These are phyloP conservation scores for Gynostemma pentaphyllum DNA, from an alignment of 306 rosid genomes.

Conservation along the genomic window DNA sequence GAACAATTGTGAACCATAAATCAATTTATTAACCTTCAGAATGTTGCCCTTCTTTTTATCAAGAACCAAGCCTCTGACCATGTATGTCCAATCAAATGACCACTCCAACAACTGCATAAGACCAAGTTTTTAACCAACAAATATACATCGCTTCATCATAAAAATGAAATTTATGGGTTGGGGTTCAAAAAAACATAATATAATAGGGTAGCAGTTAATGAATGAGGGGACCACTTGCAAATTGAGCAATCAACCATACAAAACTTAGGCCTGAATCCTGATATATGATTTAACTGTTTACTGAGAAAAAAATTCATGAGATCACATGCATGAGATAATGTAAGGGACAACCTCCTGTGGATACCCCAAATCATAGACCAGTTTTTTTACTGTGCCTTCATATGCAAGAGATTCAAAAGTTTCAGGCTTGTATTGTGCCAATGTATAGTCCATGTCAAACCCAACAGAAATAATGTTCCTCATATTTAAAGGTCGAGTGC, in stretches of 20 bases:
- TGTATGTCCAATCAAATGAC: conserved; percentile 87
- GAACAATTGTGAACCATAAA: not conserved
- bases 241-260: too few species aligned
- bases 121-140: conserved; percentile 16
- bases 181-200: too few species aligned
- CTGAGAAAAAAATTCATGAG: too few species aligned
- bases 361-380: conserved; percentile 82
- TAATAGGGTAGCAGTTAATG: too few species aligned
- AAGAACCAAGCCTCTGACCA: conserved; percentile 98
- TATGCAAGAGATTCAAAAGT: conserved; percentile 95
- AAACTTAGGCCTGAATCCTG: too few species aligned
- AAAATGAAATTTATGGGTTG: too few species aligned
- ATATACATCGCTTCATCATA: too few species aligned
- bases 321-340: too few species aligned
- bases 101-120: conserved; percentile 64
- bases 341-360: conserved; percentile 62
- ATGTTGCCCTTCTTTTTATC: conserved; percentile 96
- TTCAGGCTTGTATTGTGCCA: conserved; percentile 95
- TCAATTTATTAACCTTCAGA: conserved; percentile 56
- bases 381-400: conserved; percentile 77
- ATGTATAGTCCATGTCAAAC: conserved; percentile 97
- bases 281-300: too few species aligned
- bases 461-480: conserved; percentile 87
- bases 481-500: conserved; percentile 92
- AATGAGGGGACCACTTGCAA: too few species aligned